Evolutionary conservation across 768 basidiomycete species (phyloP).

Genomic region (Tylopilus plumbeoviolaceoides): DNA sequence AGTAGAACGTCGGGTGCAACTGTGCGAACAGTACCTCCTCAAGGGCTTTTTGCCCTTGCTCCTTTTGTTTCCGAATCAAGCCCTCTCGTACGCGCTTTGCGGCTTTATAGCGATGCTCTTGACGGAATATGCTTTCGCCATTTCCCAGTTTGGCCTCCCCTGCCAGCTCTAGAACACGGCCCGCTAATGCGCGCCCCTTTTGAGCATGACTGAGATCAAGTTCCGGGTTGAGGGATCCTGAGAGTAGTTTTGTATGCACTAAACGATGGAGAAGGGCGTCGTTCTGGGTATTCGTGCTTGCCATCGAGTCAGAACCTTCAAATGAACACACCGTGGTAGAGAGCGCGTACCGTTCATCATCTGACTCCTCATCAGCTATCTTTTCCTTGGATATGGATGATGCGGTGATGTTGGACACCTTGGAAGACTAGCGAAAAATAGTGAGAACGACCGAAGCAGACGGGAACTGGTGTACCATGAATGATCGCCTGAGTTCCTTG

Average conservation of each 20-base stretch:
- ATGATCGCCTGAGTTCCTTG: slow-evolving; percentile 55
- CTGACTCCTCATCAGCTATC: slow-evolving; percentile 38
- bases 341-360: slow-evolving; percentile 49
- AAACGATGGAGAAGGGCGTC: slow-evolving; percentile 75
- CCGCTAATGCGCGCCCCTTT: slow-evolving; percentile 69
- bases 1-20: neutral
- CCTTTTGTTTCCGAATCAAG: slow-evolving; percentile 55
- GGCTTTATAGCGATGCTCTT: slow-evolving; percentile 64
- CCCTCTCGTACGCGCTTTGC: slow-evolving; percentile 72
- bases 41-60: slow-evolving; percentile 49
- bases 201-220: slow-evolving; percentile 62
- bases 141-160: slow-evolving; percentile 69
- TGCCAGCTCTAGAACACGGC: slow-evolving; percentile 70
- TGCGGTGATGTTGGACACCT: slow-evolving; percentile 54
- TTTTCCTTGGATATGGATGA: slow-evolving; percentile 18
- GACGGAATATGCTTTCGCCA: slow-evolving; percentile 60
- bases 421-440: slow-evolving; percentile 58
- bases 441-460: slow-evolving; percentile 2
- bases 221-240: slow-evolving; percentile 64
- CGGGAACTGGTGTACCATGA: slow-evolving; percentile 56
- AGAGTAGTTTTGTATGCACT: slow-evolving; percentile 74
- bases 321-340: neutral
- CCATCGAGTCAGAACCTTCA: neutral
- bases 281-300: slow-evolving; percentile 71
- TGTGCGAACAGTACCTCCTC: slow-evolving; percentile 55